These are phyloP conservation scores for Cucurbita moschata DNA, from an alignment of 306 rosid genomes.

Conservation along the genomic window DNA sequence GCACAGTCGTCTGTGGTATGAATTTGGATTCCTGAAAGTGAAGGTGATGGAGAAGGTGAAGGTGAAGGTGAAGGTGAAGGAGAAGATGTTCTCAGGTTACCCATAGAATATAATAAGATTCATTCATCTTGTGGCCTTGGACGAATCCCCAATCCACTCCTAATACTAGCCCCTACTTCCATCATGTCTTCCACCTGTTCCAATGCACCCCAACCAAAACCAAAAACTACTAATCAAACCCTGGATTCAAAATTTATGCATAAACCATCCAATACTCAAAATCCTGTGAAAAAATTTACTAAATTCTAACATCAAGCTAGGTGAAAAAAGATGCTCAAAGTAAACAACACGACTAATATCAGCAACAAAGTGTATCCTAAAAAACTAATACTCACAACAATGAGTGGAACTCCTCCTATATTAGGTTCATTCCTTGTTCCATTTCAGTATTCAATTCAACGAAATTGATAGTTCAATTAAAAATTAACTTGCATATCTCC, in stretches of 20 bases:
- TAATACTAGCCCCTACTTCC: slow-evolving; percentile 53
- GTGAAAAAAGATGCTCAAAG: background rate
- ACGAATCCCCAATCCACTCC: slow-evolving; percentile 46
- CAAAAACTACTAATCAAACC: background rate
- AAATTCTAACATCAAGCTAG: background rate
- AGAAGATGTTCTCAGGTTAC: background rate
- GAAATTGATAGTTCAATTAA: background rate
- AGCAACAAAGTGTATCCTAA: background rate
- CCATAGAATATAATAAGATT: background rate
- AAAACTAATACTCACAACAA: background rate
- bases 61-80: background rate
- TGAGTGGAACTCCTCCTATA: too few species aligned
- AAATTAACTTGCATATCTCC: background rate
- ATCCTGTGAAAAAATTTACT: background rate
- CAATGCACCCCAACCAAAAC: background rate
- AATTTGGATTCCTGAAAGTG: background rate
- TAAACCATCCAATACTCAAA: background rate
- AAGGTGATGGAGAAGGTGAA: too few species aligned
- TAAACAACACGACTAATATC: background rate
- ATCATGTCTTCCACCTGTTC: slow-evolving; percentile 56
- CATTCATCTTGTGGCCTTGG: slow-evolving; percentile 30
- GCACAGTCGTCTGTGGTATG: background rate
- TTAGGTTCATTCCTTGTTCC: background rate
- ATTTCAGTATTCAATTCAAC: background rate
- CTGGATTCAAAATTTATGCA: background rate